A percentile compares a stretch with the other conserved stretches of the same genome.
Conservation (phyloP, 495 filamentous ascomycete species). For the Tuber microsphaerosporum region DNA sequence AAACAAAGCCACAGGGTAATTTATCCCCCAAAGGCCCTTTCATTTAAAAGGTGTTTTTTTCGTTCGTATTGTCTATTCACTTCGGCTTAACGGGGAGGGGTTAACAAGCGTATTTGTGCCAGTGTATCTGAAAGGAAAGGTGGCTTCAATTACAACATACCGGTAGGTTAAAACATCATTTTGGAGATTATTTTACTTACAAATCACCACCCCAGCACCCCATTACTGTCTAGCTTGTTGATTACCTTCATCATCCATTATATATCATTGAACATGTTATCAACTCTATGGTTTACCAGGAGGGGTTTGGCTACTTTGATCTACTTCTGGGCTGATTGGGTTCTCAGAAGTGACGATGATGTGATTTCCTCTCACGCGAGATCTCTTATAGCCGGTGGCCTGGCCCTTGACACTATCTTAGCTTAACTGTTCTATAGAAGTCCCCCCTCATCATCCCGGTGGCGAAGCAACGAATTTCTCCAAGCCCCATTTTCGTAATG, state of each 20-base stretch:
- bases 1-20: background rate
- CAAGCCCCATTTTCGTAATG: background rate
- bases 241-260: background rate
- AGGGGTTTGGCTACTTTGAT: background rate
- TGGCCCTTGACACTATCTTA: background rate
- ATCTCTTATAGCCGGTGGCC: background rate
- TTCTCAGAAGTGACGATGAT: background rate
- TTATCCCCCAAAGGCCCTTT: background rate
- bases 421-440: background rate
- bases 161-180: background rate
- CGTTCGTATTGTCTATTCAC: background rate
- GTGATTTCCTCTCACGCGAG: background rate
- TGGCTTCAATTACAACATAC: background rate
- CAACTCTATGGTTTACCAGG: background rate
- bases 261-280: background rate
- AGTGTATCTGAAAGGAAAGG: background rate
- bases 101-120: background rate
- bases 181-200: background rate
- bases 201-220: background rate
- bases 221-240: background rate
- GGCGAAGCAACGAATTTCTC: background rate
- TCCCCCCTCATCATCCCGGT: background rate
- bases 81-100: background rate
- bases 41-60: background rate
- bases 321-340: background rate